phyloP scores from a whole-genome alignment of 148 eudicot genomes.

The Amaranthus cruentus region DNA sequence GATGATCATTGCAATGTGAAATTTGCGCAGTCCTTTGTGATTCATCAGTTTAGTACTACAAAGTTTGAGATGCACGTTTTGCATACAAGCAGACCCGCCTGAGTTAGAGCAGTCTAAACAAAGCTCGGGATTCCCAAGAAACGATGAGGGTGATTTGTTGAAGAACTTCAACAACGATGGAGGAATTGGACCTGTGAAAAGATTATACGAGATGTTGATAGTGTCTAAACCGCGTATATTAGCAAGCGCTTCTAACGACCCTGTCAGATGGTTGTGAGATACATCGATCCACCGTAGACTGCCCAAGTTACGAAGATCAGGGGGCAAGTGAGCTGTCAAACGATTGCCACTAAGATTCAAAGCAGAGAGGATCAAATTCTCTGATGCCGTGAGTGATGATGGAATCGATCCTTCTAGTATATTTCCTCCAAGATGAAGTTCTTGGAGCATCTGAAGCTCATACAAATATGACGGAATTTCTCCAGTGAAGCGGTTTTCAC shows the following conservation, averaged over 20 bases:
- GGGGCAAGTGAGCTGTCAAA: slow-evolving; percentile 50
- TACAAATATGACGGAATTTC: slow-evolving; percentile 52
- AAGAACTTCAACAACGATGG: slow-evolving; percentile 33
- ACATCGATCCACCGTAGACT: slow-evolving; percentile 52
- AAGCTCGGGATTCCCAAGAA: slow-evolving; percentile 49
- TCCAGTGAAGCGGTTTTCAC: slow-evolving; percentile 54
- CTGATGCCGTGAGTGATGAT: slow-evolving; percentile 32
- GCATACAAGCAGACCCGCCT: slow-evolving; percentile 26
- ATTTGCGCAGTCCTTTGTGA: slow-evolving; percentile 17
- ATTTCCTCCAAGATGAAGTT: slow-evolving; percentile 61
- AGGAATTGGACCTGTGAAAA: slow-evolving; percentile 64
- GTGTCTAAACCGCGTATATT: slow-evolving; percentile 30
- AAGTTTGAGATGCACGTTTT: slow-evolving; percentile 21
- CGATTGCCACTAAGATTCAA: slow-evolving; percentile 58
- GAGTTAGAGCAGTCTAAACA: slow-evolving; percentile 37
- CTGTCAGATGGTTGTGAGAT: slow-evolving; percentile 56
- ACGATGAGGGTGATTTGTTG: slow-evolving; percentile 40
- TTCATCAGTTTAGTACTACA: slow-evolving; percentile 29
- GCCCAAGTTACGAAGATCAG: slow-evolving; percentile 31
- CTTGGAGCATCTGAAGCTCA: slow-evolving; percentile 35
- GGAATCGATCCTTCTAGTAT: slow-evolving; percentile 57
- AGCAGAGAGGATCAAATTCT: slow-evolving; percentile 29
- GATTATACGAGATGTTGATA: slow-evolving; percentile 56
- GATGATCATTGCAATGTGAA: slow-evolving; percentile 41
- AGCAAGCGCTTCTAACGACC: slow-evolving; percentile 40